These are phyloP conservation scores for Eimeria tenella DNA, from an alignment of 169 alveolate genomes.

Conservation along the genomic window DNA sequence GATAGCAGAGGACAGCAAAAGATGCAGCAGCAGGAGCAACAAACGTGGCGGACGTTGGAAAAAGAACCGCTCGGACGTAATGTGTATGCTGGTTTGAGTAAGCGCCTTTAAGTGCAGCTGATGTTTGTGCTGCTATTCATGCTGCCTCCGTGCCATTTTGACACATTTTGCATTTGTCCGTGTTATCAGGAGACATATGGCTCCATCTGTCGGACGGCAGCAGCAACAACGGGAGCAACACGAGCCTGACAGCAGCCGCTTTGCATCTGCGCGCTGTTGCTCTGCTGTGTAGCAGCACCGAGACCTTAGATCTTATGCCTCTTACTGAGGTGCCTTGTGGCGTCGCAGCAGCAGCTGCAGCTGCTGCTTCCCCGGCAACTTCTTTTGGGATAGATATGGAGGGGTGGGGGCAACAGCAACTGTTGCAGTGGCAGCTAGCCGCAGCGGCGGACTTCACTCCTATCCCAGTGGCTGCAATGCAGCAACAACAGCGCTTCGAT, in stretches of 20 bases:
- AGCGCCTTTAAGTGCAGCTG: neutral
- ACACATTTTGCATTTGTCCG: neutral
- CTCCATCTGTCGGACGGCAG: neutral
- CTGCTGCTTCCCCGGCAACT: slow-evolving; percentile 15
- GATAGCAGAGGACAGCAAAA: neutral
- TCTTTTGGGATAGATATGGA: slow-evolving; percentile 6
- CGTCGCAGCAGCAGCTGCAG: neutral
- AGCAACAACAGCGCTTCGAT: slow-evolving; percentile 15
- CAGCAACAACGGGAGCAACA: neutral
- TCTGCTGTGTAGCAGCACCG: slow-evolving; percentile 14
- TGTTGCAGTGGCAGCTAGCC: slow-evolving; percentile 34
- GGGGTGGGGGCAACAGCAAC: slow-evolving; percentile 22
- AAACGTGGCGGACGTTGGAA: neutral
- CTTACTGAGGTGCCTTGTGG: neutral
- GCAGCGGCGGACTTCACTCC: slow-evolving; percentile 23
- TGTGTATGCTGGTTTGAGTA: neutral
- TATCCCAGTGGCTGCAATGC: neutral
- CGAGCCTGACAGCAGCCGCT: neutral
- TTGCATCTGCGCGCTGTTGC: slow-evolving; percentile 11
- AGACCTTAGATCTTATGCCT: neutral
- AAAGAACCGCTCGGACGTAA: neutral
- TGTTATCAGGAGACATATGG: slow-evolving; percentile 19
- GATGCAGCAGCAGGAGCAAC: neutral
- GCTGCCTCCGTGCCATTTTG: neutral
- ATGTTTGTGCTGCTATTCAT: neutral